Evolutionary conservation across 2,329 filamentous ascomycete species (phyloP).

Genomic region (Passalora sequoiae): DNA sequence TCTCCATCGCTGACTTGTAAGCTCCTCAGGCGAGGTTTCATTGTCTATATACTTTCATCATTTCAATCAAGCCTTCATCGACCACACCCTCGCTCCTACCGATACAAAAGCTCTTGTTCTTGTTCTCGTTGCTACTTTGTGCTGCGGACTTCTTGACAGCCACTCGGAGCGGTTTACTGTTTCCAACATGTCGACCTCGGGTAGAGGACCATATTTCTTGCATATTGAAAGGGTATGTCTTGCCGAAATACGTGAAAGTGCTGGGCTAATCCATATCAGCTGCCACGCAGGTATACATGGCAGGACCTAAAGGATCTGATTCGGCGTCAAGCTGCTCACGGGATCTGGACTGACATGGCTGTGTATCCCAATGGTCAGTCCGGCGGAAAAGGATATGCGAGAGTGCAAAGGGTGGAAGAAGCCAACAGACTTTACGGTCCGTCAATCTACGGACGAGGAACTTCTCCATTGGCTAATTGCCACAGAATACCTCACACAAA

Average conservation of each 20-base stretch:
- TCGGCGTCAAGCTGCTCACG: slow-evolving; percentile 25
- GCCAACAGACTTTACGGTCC: slow-evolving; percentile 26
- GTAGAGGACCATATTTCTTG: slow-evolving; percentile 17
- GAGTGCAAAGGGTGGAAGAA: slow-evolving; percentile 25
- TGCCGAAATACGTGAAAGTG: too few relatives aligned
- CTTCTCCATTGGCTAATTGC: slow-evolving; percentile 4
- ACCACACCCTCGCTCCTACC: neutral
- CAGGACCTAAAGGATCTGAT: slow-evolving; percentile 32
- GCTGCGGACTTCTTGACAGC: slow-evolving; percentile 5
- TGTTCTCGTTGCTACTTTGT: neutral
- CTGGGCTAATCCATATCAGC: too few relatives aligned
- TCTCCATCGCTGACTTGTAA: neutral
- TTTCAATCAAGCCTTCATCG: neutral
- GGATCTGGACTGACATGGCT: slow-evolving; percentile 29
- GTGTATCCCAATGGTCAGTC: slow-evolving; percentile 20
- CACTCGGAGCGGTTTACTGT: slow-evolving; percentile 6
- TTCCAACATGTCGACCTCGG: slow-evolving; percentile 2
- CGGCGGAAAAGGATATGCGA: slow-evolving; percentile 23
- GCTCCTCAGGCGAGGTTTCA: slow-evolving; percentile 4
- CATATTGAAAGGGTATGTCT: slow-evolving; percentile 25
- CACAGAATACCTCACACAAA: slow-evolving; percentile 26
- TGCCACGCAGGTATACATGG: slow-evolving; percentile 30
- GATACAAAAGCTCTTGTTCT: neutral
- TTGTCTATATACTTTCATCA: neutral
- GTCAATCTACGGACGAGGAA: neutral